Conservation (phyloP, 345 rosid genomes). For the Microcos paniculata region DNA sequence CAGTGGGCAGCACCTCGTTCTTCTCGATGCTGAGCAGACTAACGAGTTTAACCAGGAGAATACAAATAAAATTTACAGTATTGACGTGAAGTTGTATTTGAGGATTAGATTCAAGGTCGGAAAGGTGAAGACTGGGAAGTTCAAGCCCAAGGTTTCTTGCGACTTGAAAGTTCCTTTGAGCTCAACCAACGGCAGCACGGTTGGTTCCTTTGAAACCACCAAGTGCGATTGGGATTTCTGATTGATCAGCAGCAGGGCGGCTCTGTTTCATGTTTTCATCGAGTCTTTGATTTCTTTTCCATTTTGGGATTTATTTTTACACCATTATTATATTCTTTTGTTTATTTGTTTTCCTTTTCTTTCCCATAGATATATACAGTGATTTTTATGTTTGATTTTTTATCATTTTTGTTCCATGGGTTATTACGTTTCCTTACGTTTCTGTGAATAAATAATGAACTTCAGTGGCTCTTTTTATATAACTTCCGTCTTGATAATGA, state of each 20-base stretch:
- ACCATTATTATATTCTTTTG: background rate
- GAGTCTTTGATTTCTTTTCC: background rate
- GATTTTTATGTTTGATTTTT: no score
- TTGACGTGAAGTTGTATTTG: slow-evolving; percentile 53
- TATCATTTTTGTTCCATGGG: background rate
- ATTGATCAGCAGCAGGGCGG: background rate
- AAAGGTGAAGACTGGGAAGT: slow-evolving; percentile 39
- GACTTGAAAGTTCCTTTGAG: slow-evolving; percentile 57
- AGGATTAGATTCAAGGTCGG: slow-evolving; percentile 67
- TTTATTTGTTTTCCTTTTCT: background rate
- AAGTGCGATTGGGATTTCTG: slow-evolving; percentile 56
- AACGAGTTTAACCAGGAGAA: slow-evolving; percentile 39
- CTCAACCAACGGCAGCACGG: slow-evolving; percentile 24
- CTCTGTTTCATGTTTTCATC: background rate
- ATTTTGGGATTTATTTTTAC: background rate
- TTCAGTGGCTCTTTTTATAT: background rate
- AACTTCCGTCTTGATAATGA: no score
- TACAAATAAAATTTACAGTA: slow-evolving; percentile 37
- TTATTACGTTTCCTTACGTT: background rate
- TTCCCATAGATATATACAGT: background rate
- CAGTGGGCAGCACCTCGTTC: slow-evolving; percentile 32
- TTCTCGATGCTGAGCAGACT: slow-evolving; percentile 28
- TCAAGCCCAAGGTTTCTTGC: slow-evolving; percentile 58
- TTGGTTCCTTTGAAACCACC: slow-evolving; percentile 22
- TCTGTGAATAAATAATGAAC: slow-evolving; percentile 2